Evolutionary conservation across 139 green algal genomes (phyloP), one percentile per base, ranked within the genome.

Genomic region (Marvania coccoides): DNA sequence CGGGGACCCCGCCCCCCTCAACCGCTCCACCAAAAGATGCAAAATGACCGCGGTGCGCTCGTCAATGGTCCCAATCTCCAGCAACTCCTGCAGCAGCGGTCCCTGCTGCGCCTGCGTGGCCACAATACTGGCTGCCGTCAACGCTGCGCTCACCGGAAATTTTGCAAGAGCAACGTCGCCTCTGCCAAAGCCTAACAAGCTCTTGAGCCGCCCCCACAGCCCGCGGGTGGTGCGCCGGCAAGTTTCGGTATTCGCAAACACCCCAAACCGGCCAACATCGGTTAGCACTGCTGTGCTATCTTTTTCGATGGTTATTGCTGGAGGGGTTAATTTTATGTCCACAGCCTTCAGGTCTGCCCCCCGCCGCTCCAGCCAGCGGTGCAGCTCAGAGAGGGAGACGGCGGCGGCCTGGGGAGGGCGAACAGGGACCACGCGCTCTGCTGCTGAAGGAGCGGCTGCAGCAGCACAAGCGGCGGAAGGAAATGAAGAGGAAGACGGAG

Each of bases 1-100:
- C 0, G 19, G 19, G 24, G 65, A 71, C 26, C 33, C 58, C 28
- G 33, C 5, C 26, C 78, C 76, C 51, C 74, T 46, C 15, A 42
- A 4, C n/a, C 65, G 59, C 60, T 94, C 83, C 24, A 90, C 45
- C 35, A 83, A 40, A 55, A 94, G 74, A 58, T 81, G 70, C 58
- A 88, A 37, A 15, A 91, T 80, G 2, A 90, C 71, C 0, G 75
- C 39, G 2, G 38, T 65, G 1, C 86, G 76, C 64, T 88, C 82
- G 38, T 91, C 83, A 23, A 81, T 12, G 24, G 81, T 15, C 0
- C 80, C 81, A 36, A 67, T 45, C 19, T 81, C 63, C 47, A 81
- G 4, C 58, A 88, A 38, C 4, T 63, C 24, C 15, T 24, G 51
- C 54, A 79, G 47, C 5, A 69, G 26, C 2, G 10, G 38, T 3